Evolutionary conservation across 2,329 filamentous ascomycete genomes (phyloP).

Genomic region (Diaporthe eres): DNA sequence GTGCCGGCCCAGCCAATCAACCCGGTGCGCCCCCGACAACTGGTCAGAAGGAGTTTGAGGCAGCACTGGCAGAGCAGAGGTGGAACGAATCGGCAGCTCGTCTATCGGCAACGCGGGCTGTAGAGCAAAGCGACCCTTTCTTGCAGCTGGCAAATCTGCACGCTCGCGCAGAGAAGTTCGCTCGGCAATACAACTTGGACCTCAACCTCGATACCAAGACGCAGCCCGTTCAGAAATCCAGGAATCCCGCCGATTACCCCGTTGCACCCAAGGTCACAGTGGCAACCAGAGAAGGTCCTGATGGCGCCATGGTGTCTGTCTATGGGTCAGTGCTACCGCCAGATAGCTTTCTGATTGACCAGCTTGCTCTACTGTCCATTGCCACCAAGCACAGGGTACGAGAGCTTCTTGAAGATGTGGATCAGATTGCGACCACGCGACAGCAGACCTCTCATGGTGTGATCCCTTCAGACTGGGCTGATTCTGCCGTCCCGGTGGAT

Average conservation of each 20-base stretch:
- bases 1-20: slow-evolving; percentile 76
- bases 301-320: slow-evolving; percentile 73
- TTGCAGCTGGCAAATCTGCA: slow-evolving; percentile 74
- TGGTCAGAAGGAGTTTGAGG: slow-evolving; percentile 73
- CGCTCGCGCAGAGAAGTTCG: slow-evolving; percentile 70
- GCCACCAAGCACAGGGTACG: slow-evolving; percentile 85
- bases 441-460: slow-evolving; percentile 85
- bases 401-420: slow-evolving; percentile 82
- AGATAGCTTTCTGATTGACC: slow-evolving; percentile 83
- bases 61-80: slow-evolving; percentile 74
- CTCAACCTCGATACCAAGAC: slow-evolving; percentile 70
- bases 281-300: slow-evolving; percentile 69
- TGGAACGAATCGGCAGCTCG: slow-evolving; percentile 76
- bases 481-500: slow-evolving; percentile 73
- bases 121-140: slow-evolving; percentile 82
- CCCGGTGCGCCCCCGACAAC: slow-evolving; percentile 51
- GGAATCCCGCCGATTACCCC: slow-evolving; percentile 63
- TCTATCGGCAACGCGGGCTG: slow-evolving; percentile 71
- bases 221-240: slow-evolving; percentile 63
- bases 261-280: slow-evolving; percentile 65
- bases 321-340: slow-evolving; percentile 80
- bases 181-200: slow-evolving; percentile 69
- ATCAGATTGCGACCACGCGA: slow-evolving; percentile 77
- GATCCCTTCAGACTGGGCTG: slow-evolving; percentile 81
- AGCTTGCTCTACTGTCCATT: slow-evolving; percentile 85